Evolutionary conservation across 495 filamentous ascomycete genomes (phyloP).

Genomic region (Aspergillus incahuasiensis): DNA sequence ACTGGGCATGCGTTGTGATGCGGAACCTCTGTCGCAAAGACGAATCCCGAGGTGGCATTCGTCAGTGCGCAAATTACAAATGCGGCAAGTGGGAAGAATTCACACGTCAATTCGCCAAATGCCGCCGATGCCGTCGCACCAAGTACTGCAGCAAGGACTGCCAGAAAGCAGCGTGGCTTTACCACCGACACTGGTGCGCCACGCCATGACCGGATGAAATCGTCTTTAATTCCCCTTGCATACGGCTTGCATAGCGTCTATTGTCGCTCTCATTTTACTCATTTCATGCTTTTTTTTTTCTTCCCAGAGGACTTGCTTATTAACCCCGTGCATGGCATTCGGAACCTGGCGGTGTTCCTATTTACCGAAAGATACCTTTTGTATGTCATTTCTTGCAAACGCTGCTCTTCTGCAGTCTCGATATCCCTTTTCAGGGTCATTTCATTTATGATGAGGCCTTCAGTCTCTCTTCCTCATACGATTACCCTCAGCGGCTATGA

Average conservation of each 20-base stretch:
- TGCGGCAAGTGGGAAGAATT: conserved; percentile 98
- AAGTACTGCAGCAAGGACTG: conserved; percentile 99
- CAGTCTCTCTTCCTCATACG: conserved; percentile 25
- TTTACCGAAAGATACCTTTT: conserved; percentile 44
- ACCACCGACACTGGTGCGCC: conserved; percentile 95
- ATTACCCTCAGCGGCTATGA: conserved; percentile 30
- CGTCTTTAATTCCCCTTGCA: conserved; percentile 40
- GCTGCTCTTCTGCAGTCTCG: conserved; percentile 11
- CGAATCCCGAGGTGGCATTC: conserved; percentile 85
- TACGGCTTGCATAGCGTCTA: conserved; percentile 45
- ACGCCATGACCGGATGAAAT: conserved; percentile 48
- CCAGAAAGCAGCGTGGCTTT: conserved; percentile 98
- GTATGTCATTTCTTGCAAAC: conserved; percentile 28
- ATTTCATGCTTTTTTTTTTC: conserved; percentile 15
- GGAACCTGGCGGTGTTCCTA: conserved; percentile 41
- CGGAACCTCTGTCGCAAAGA: conserved; percentile 97
- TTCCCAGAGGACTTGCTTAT: conserved; percentile 26
- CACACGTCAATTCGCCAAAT: conserved; percentile 95
- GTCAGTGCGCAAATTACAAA: conserved; percentile 95
- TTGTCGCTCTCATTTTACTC: conserved; percentile 18
- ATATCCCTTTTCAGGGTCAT: conserved; percentile 11
- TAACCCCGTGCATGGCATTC: conserved; percentile 41
- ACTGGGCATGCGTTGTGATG: conserved; percentile 99
- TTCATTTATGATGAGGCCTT: conserved; percentile 13
- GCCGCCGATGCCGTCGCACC: conserved; percentile 89